Base-by-base conservation (phyloP, 169 alveolate genomes). In the Eimeria zaria region DNA sequence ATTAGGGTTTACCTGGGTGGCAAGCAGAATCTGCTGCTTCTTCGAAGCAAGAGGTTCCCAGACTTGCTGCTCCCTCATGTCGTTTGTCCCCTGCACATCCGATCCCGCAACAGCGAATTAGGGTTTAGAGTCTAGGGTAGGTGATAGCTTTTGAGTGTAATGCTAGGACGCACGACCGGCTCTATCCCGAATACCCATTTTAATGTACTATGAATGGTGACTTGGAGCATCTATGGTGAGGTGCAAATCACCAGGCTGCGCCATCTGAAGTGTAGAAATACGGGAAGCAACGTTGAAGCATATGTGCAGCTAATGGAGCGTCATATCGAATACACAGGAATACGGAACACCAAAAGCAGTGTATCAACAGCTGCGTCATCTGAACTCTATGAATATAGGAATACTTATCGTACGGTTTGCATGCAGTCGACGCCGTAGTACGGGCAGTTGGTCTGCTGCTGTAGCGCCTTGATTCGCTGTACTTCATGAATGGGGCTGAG, bases 21-120 rank as follows among this genome's bases (percentile, higher is more conserved):
- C 99, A 69, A 99, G 98, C 89, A 99, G 98, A 58, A 99, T 96
- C 96, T 99, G 99, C 88, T 99, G 99, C 73, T 97, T 98, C 98
- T 99, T 99, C 24, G 99, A 98, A 60, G 98, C 97, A 67, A 98
- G 98, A 14, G 99, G 98, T 96, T 99, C 99, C 95, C 98, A 98
- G 73, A 99, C 99, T 60, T 99, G 99, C 96, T 97, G 97, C 85
- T 97, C 98, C 90, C 97, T 97, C 99, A 99, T 99, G 96, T 99
- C 99, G 55, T 83, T 89, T 46, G 91, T 83, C 16, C 96, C 96
- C 96, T 93, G 96, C 16, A 46, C 67, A 16, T 39, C 67, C 64
- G 44, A 87, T 18, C 78, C 48, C 62, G 27, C 39, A 9, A 46
- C 60, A 41, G 27, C 64, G 39, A 44, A 76, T 41, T n/a, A 76